Evolutionary conservation across 2,329 filamentous ascomycete genomes (phyloP), one percentile per base, ranked within the genome.

Genomic region (Cytospora chrysosperma): DNA sequence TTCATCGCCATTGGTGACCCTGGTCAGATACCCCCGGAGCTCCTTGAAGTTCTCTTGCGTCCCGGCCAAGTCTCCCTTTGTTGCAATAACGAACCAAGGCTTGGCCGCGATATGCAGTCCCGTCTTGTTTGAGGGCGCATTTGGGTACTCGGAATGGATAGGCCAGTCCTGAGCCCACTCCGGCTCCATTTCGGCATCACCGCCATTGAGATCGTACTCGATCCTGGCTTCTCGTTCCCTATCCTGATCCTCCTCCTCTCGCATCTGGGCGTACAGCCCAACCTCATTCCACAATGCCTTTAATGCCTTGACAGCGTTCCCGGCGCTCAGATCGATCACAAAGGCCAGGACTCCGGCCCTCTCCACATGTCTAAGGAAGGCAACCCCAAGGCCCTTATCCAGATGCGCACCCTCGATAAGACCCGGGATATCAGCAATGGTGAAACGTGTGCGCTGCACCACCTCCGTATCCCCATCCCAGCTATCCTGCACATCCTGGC

Each of bases 71-170:
- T 98, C 94, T 0, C 92, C 93, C 77, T 98, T 98, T 24, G 93
- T 97, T 1, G 92, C 94, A 51, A 97, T 88, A 6, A 97, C 93
- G 71, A 96, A 95, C 95, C 95, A 99, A 0, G 95, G 93, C 78
- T 99, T 99, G 37, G 85, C 86, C n/a, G 91, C 90, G 68, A 98
- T 96, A 49, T 89, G 86, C n/a, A 91, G 73, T n/a, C 75, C 81
- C 4, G 75, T 73, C 50, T 71, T 67, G 67, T 56, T 67, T 15
- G 66, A 67, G 7, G 71, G 68, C 1, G 68, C 61, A n/a, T 68
- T 59, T 4, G 70, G 68, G 12, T 70, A 71, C 49, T 73, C 75
- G 24, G 73, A 72, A 30, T 73, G 68, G 49, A 74, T 72, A 68
- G 75, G 65, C 62, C 62, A 64, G 15, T 74, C 59, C 68, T 65